Evolutionary conservation across 1,139 yeast species (phyloP).

Genomic region (Ogataea hybrid): DNA sequence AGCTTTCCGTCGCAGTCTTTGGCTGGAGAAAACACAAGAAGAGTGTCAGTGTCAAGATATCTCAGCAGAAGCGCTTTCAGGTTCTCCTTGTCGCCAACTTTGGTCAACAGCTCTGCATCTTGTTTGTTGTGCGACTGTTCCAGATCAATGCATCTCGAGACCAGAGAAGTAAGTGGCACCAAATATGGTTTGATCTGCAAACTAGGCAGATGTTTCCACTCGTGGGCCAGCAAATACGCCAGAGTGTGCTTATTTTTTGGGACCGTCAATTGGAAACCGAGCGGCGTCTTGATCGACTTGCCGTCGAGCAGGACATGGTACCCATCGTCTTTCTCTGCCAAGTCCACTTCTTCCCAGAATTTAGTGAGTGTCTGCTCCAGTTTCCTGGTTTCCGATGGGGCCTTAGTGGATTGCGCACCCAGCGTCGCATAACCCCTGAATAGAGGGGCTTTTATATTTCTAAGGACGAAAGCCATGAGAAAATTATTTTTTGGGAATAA

Average conservation of each 20-base stretch:
- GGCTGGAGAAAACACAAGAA: slow-evolving; percentile 79
- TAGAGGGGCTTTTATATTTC: not conserved
- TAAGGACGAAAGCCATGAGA: slow-evolving; percentile 3
- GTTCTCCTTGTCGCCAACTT: slow-evolving; percentile 57
- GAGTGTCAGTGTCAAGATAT: slow-evolving; percentile 90
- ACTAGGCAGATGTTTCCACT: too few relatives aligned
- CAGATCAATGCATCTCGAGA: slow-evolving; percentile 82
- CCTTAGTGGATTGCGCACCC: slow-evolving; percentile 44
- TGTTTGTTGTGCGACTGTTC: slow-evolving; percentile 35
- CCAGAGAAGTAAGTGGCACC: slow-evolving; percentile 83
- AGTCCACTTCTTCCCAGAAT: slow-evolving; percentile 82
- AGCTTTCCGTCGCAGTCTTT: slow-evolving; percentile 82
- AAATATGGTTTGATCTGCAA: slow-evolving; percentile 75
- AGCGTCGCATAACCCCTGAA: slow-evolving; percentile 5
- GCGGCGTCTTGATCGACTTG: slow-evolving; percentile 79
- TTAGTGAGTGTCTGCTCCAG: slow-evolving; percentile 67
- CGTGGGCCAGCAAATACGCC: too few relatives aligned
- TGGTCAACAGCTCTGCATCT: slow-evolving; percentile 50
- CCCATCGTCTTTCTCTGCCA: slow-evolving; percentile 34
- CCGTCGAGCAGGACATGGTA: slow-evolving; percentile 59
- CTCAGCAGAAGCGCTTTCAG: slow-evolving; percentile 61
- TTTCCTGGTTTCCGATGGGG: slow-evolving; percentile 63
- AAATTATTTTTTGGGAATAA: not conserved
- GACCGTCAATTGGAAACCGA: slow-evolving; percentile 66
- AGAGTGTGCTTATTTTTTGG: slow-evolving; percentile 61